Percentiles rank a stretch among this genome's conserved stretches.
Conservation (phyloP, 495 filamentous ascomycete genomes). For the Echria macrotheca region DNA sequence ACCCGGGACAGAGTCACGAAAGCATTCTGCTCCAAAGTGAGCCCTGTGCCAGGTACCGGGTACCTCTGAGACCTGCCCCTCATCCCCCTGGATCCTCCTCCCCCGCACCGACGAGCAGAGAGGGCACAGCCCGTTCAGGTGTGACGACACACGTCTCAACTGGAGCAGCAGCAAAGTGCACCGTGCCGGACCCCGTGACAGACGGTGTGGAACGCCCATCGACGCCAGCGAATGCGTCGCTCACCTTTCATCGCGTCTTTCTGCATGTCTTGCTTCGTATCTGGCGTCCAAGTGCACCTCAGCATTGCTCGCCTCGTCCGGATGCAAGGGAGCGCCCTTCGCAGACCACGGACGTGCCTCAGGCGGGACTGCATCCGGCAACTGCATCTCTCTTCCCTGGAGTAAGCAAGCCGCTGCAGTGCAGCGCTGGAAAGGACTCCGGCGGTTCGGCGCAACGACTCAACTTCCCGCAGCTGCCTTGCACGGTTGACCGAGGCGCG, state of each 20-base stretch:
- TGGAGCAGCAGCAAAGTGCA: slow-evolving; percentile 1
- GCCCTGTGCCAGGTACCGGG: too few relatives aligned
- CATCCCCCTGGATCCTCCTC: neutral
- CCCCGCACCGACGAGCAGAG: too few relatives aligned
- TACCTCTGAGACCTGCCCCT: too few relatives aligned
- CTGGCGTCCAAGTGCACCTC: too few relatives aligned
- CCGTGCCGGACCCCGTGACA: too few relatives aligned
- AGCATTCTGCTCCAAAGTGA: too few relatives aligned
- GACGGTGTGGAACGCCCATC: neutral
- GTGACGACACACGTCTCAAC: slow-evolving; percentile 17
- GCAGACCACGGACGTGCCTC: slow-evolving; percentile 7
- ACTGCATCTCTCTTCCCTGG: neutral
- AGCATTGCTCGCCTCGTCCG: neutral
- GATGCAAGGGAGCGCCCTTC: neutral
- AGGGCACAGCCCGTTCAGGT: slow-evolving; percentile 5
- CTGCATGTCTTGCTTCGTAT: too few relatives aligned
- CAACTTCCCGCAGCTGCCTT: neutral
- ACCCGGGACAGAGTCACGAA: too few relatives aligned
- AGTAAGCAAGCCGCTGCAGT: too few relatives aligned
- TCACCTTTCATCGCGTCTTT: too few relatives aligned
- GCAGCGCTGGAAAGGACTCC: too few relatives aligned
- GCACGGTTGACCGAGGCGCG: slow-evolving; percentile 1
- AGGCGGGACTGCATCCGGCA: slow-evolving; percentile 11
- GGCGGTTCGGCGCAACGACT: neutral
- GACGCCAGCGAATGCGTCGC: too few relatives aligned